Evolutionary conservation across 2,329 filamentous ascomycete genomes (phyloP).

Genomic region (Trichothecium roseum): DNA sequence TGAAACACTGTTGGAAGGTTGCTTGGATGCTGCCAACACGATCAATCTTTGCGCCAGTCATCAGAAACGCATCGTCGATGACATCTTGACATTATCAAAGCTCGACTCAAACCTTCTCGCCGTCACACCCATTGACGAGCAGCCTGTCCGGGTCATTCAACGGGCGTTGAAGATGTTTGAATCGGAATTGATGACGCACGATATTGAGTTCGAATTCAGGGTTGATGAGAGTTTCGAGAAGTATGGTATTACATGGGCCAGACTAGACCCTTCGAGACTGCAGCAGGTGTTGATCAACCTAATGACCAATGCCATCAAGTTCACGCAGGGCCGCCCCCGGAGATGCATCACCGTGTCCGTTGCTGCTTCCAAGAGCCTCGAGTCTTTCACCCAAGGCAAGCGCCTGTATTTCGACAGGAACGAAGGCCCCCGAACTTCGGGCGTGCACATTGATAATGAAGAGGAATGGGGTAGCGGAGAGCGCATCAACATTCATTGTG

Average conservation of each 20-base stretch:
- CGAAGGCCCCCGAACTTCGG: slow-evolving; percentile 20
- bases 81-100: slow-evolving; percentile 57
- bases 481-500: slow-evolving; percentile 61
- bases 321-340: slow-evolving; percentile 49
- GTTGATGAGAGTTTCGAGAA: slow-evolving; percentile 58
- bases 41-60: slow-evolving; percentile 72
- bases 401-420: slow-evolving; percentile 37
- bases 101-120: slow-evolving; percentile 61
- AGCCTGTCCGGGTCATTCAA: slow-evolving; percentile 58
- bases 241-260: slow-evolving; percentile 60
- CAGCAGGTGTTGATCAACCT: slow-evolving; percentile 70
- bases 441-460: slow-evolving; percentile 33
- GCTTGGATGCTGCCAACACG: slow-evolving; percentile 68
- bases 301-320: slow-evolving; percentile 58
- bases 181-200: slow-evolving; percentile 59
- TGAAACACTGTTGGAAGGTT: slow-evolving; percentile 39
- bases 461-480: slow-evolving; percentile 63
- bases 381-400: slow-evolving; percentile 24
- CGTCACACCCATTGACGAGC: slow-evolving; percentile 60
- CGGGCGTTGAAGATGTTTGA: slow-evolving; percentile 71
- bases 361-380: slow-evolving; percentile 47
- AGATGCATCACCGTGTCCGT: slow-evolving; percentile 54
- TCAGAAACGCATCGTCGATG: slow-evolving; percentile 63
- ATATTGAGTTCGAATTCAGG: slow-evolving; percentile 59
- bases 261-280: slow-evolving; percentile 63